These are phyloP conservation scores for Scalesia atractyloides DNA, from an alignment of 129 eudicot species.

Conservation along the genomic window DNA sequence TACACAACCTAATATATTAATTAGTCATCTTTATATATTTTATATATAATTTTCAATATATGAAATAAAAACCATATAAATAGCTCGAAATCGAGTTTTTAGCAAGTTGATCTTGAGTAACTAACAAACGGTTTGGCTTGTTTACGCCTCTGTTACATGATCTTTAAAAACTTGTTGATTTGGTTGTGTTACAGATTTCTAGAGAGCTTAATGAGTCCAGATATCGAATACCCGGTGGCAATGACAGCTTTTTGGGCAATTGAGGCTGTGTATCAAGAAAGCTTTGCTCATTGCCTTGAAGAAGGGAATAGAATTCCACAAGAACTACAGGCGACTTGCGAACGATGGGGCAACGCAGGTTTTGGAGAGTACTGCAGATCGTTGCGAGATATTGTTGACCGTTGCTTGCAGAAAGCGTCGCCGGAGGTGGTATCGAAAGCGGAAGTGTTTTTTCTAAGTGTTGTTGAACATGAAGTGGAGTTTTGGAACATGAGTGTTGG, in stretches of 20 bases:
- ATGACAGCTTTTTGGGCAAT: conserved; percentile 78
- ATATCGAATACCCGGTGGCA: conserved; percentile 59
- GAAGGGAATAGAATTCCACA: conserved; percentile 59
- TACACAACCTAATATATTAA: no score
- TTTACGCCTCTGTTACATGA: neutral
- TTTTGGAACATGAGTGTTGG: conserved; percentile 87
- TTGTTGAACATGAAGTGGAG: conserved; percentile 77
- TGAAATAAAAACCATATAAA: no score
- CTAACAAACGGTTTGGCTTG: no score
- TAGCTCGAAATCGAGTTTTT: no score
- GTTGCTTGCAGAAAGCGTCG: conserved; percentile 55
- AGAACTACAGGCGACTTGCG: conserved; percentile 74
- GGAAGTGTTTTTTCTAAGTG: conserved; percentile 49
- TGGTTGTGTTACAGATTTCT: conserved; percentile 47
- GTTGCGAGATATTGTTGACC: conserved; percentile 55
- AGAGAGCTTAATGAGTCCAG: conserved; percentile 62
- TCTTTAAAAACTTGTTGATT: neutral
- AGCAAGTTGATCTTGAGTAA: no score
- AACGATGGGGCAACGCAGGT: conserved; percentile 76
- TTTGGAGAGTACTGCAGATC: conserved; percentile 62
- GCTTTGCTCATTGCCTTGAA: conserved; percentile 86
- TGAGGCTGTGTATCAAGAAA: conserved; percentile 74
- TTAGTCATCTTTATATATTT: no score
- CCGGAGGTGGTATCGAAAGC: conserved; percentile 51
- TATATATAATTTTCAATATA: no score